A percentile compares a stretch with the other conserved stretches of the same genome.
Evolutionary conservation across 2,329 filamentous ascomycete genomes (phyloP).

Genomic region (Trichoderma atroviride): DNA sequence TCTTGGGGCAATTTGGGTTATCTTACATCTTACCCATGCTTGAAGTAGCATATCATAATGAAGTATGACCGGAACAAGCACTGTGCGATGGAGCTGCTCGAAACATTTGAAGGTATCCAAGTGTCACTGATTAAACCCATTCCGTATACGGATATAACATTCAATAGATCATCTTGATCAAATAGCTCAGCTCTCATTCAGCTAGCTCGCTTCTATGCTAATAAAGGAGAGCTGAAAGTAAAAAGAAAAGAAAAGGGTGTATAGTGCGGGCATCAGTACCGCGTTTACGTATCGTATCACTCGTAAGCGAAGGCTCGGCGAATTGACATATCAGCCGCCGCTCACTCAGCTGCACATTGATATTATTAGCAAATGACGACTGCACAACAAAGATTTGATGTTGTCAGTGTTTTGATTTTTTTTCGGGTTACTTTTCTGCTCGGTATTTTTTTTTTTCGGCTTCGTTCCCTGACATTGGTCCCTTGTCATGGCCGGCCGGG

Average conservation of each 20-base stretch:
- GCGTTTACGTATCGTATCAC: not conserved
- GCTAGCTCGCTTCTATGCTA: not conserved
- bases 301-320: not conserved
- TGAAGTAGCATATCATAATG: slow-evolving; percentile 9
- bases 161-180: not conserved
- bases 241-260: not conserved
- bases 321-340: not conserved
- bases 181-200: not conserved
- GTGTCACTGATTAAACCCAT: not conserved
- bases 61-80: slow-evolving; percentile 15
- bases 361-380: not conserved
- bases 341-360: slow-evolving; percentile 1
- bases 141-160: not conserved
- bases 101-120: not conserved
- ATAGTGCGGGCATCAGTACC: not conserved
- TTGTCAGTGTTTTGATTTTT: not conserved
- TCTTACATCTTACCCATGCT: not conserved
- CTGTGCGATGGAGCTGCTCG: not conserved
- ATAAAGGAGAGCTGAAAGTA: not conserved
- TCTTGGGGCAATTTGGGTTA: slow-evolving; percentile 6
- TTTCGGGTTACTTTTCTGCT: not conserved
- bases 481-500: not conserved
- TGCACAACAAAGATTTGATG: not conserved
- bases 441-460: not conserved
- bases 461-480: not conserved